These are phyloP conservation scores for Camptophora hylomeconis DNA, from an alignment of 2,329 filamentous ascomycete species.

Conservation along the genomic window DNA sequence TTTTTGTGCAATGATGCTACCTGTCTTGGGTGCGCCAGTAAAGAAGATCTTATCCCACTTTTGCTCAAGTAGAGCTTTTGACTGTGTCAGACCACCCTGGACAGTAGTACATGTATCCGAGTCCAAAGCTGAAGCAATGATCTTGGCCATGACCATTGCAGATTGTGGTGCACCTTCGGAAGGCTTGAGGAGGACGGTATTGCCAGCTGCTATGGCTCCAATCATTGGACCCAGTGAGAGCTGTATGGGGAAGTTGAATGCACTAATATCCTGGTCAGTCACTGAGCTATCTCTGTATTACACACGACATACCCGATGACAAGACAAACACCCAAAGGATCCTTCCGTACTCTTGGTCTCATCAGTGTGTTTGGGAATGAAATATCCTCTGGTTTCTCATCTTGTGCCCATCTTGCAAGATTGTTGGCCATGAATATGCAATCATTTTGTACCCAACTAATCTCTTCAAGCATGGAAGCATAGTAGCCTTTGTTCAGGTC, in stretches of 20 bases:
- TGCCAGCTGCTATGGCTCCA: slow-evolving; percentile 84
- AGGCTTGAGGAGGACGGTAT: slow-evolving; percentile 81
- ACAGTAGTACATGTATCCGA: slow-evolving; percentile 61
- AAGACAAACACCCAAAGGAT: slow-evolving; percentile 70
- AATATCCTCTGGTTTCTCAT: slow-evolving; percentile 62
- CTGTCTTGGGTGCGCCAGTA: slow-evolving; percentile 67
- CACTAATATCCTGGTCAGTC: slow-evolving; percentile 28
- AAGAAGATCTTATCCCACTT: slow-evolving; percentile 99
- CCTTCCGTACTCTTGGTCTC: slow-evolving; percentile 66
- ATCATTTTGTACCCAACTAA: slow-evolving; percentile 68
- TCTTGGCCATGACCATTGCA: slow-evolving; percentile 66
- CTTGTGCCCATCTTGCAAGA: slow-evolving; percentile 68
- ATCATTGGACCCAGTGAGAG: slow-evolving; percentile 66
- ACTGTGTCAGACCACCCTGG: slow-evolving; percentile 71
- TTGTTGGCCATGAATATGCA: slow-evolving; percentile 67
- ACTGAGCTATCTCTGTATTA: slow-evolving; percentile 5
- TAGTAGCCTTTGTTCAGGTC: slow-evolving; percentile 69
- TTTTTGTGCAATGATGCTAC: slow-evolving; percentile 78
- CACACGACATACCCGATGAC: slow-evolving; percentile 55
- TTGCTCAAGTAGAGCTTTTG: slow-evolving; percentile 66
- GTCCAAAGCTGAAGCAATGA: slow-evolving; percentile 66
- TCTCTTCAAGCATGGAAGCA: slow-evolving; percentile 63
- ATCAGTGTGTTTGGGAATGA: slow-evolving; percentile 54
- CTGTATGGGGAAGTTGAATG: slow-evolving; percentile 89
- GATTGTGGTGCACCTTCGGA: slow-evolving; percentile 67